Evolutionary conservation across 1,139 yeast species (phyloP).

Genomic region (Debaryomycetaceae sp.): DNA sequence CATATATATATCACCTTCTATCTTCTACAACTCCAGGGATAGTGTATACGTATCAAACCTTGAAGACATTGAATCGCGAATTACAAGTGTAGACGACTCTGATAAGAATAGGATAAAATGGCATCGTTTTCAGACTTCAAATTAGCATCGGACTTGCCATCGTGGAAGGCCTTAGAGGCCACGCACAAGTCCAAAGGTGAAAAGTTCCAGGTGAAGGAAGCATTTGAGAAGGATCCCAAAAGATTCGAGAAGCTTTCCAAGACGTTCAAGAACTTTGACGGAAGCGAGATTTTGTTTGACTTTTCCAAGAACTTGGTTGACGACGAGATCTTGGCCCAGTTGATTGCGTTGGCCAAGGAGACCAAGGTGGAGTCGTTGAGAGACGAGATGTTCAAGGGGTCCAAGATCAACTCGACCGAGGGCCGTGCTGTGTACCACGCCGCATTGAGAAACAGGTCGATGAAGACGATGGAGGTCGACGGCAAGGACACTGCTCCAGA

Average conservation of each 20-base stretch:
- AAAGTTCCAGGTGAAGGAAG: constrained; percentile 68
- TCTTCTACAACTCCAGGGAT: too few species aligned
- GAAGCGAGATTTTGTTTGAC: constrained; percentile 85
- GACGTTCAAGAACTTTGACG: constrained; percentile 79
- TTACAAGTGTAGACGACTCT: too few species aligned
- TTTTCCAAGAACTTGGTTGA: constrained; percentile 91
- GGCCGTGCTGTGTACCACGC: constrained; percentile 95
- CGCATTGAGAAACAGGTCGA: constrained; percentile 89
- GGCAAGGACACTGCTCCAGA: constrained; percentile 86
- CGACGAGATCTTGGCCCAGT: constrained; percentile 68
- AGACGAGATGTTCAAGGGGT: constrained; percentile 89
- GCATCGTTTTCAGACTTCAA: constrained; percentile 47
- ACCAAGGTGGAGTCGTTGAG: constrained; percentile 85
- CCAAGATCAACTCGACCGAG: constrained; percentile 92
- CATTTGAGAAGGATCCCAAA: constrained; percentile 67
- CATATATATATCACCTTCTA: too few species aligned
- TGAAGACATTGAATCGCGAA: too few species aligned
- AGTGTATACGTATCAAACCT: too few species aligned
- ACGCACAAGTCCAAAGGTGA: constrained; percentile 67
- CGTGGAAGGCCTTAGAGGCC: constrained; percentile 77
- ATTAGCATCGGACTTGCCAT: constrained; percentile 70
- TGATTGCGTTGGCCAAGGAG: constrained; percentile 81
- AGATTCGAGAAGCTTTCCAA: constrained; percentile 75
- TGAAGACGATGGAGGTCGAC: constrained; percentile 81
- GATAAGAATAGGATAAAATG: constrained; percentile 13